Conservation (phyloP, 768 basidiomycete species). For the Phanerodontia chrysosporium region DNA sequence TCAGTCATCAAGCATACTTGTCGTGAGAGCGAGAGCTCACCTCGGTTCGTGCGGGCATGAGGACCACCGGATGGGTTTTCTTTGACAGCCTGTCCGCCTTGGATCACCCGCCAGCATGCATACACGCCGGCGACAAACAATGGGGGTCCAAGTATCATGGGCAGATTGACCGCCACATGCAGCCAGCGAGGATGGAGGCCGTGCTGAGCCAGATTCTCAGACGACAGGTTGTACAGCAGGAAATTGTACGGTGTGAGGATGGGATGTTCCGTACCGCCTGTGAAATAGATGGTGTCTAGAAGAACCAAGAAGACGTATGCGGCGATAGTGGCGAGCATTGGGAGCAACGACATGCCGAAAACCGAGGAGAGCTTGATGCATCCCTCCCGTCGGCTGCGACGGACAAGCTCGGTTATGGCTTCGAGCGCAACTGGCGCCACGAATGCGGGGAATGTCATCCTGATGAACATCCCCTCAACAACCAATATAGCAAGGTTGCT, state of each 20-base stretch:
- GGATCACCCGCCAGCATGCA: constrained; percentile 17
- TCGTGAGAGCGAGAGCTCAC: neutral
- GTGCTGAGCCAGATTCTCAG: constrained; percentile 34
- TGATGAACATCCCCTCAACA: constrained; percentile 29
- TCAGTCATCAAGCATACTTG: constrained; percentile 1
- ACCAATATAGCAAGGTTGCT: constrained; percentile 17
- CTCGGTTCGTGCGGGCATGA: neutral
- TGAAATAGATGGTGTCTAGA: constrained; percentile 32
- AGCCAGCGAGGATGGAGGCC: constrained; percentile 39
- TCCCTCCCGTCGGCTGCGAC: neutral
- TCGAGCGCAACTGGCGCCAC: constrained; percentile 28
- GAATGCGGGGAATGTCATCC: constrained; percentile 34
- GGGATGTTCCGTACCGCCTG: constrained; percentile 14
- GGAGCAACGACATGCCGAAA: neutral
- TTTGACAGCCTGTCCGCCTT: constrained; percentile 5
- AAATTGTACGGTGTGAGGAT: constrained; percentile 36
- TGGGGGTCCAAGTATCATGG: constrained; percentile 33
- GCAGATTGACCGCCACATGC: constrained; percentile 35
- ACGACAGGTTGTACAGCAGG: constrained; percentile 33
- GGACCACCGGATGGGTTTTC: neutral
- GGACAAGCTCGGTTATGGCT: constrained; percentile 11
- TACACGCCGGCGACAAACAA: constrained; percentile 4
- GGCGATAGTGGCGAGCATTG: constrained; percentile 8
- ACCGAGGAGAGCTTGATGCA: neutral
- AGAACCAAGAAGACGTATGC: constrained; percentile 18